phyloP scores from a whole-genome alignment of 2,329 filamentous ascomycete genomes.

The Xylaria sp. region DNA sequence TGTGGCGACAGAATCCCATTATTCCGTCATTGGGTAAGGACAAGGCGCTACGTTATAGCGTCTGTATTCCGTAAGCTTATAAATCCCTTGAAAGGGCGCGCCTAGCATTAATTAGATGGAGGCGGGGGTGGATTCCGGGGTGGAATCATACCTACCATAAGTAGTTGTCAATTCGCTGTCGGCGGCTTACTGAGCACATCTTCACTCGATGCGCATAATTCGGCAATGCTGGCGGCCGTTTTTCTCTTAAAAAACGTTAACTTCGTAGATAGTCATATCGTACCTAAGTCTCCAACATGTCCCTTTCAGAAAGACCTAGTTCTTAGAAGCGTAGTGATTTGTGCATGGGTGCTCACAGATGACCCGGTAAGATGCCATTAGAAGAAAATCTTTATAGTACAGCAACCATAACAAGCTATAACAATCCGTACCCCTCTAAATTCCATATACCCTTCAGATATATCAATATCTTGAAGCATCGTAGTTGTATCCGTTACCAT shows the following conservation, averaged over 20 bases:
- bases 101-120: neutral
- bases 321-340: neutral
- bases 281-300: neutral
- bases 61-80: constrained; percentile 8
- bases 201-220: neutral
- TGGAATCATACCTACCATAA: neutral
- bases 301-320: neutral
- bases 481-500: constrained; percentile 48
- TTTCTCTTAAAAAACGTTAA: no score
- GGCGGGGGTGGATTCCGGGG: neutral
- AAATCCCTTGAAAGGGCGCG: constrained; percentile 11
- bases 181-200: neutral
- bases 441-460: constrained; percentile 23
- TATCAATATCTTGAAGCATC: constrained; percentile 45
- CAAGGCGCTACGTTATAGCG: constrained; percentile 5
- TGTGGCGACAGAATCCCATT: neutral
- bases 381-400: constrained; percentile 27
- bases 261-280: neutral
- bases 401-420: constrained; percentile 17
- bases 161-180: neutral
- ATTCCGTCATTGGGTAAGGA: neutral
- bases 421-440: constrained; percentile 5
- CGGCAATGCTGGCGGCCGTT: neutral
- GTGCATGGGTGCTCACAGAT: constrained; percentile 1
- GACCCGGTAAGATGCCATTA: neutral